These are phyloP conservation scores for Wickerhamomyces sydowiorum DNA, from an alignment of 805 yeast species.

Conservation along the genomic window DNA sequence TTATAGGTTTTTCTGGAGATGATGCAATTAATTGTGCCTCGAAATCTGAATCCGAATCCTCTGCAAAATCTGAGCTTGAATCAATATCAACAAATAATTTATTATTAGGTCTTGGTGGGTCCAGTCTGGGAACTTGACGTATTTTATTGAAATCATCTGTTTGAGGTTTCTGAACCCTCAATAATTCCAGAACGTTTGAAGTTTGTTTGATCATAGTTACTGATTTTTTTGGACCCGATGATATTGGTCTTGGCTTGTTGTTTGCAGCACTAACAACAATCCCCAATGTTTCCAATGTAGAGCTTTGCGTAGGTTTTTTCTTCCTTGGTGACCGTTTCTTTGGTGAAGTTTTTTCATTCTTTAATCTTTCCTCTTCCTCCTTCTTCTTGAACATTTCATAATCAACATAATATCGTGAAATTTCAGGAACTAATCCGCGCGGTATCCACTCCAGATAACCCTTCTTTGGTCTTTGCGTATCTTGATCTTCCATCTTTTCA, in stretches of 20 bases:
- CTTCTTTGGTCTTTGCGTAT: neutral
- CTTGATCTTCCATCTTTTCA: neutral
- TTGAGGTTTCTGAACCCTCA: neutral
- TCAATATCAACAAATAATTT: neutral
- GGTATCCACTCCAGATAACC: constrained; percentile 1
- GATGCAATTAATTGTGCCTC: neutral
- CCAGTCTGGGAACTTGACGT: neutral
- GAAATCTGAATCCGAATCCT: neutral
- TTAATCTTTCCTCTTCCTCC: neutral
- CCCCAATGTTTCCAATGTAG: neutral
- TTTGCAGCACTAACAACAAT: neutral
- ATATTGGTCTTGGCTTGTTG: neutral
- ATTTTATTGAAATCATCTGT: no score
- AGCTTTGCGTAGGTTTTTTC: neutral
- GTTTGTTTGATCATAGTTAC: neutral
- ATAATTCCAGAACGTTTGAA: neutral
- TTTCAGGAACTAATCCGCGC: neutral
- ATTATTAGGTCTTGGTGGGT: neutral
- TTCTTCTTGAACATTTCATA: neutral
- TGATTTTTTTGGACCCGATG: neutral
- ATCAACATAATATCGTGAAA: neutral
- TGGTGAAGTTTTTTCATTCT: neutral
- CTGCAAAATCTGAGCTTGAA: neutral
- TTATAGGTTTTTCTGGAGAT: neutral
- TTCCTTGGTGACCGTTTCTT: neutral